These are phyloP conservation scores for Antrodiella citrinella DNA, from an alignment of 768 basidiomycete species.

Conservation along the genomic window DNA sequence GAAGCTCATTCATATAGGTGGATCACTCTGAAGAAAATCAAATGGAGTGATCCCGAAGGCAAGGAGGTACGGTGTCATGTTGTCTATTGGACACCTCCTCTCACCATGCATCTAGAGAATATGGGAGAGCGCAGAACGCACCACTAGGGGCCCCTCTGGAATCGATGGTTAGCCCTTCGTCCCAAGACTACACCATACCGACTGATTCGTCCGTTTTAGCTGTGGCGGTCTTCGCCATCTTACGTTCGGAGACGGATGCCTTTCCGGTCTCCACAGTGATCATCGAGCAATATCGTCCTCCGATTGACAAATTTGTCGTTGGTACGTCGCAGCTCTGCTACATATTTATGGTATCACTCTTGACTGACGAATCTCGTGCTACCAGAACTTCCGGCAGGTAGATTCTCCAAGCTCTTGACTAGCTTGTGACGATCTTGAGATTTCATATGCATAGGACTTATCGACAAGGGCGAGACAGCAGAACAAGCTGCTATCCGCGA, in stretches of 20 bases:
- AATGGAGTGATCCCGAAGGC: constrained; percentile 73
- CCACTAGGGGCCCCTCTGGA: constrained; percentile 65
- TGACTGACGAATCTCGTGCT: no score
- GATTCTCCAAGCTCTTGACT: no score
- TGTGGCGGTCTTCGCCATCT: constrained; percentile 76
- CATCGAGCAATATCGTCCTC: constrained; percentile 90
- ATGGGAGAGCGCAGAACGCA: constrained; percentile 90
- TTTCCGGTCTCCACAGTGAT: constrained; percentile 76
- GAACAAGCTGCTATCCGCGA: constrained; percentile 81
- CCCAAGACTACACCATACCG: no score
- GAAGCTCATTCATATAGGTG: constrained; percentile 45
- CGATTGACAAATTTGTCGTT: constrained; percentile 67
- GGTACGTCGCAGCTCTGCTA: no score
- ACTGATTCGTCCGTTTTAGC: no score
- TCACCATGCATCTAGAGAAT: constrained; percentile 59
- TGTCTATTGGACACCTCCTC: constrained; percentile 3
- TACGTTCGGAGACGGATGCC: constrained; percentile 63
- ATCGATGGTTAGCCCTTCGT: constrained; percentile 74
- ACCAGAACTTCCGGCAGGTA: no score
- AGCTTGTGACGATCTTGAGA: no score
- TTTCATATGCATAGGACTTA: constrained; percentile 45
- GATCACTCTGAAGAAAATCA: constrained; percentile 76
- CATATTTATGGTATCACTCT: no score
- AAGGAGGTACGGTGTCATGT: constrained; percentile 41
- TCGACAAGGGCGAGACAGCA: constrained; percentile 80